Evolutionary conservation across 1,284 basidiomycete species (phyloP), one percentile per base, ranked within the genome.

Genomic region (Melampsora americana): DNA sequence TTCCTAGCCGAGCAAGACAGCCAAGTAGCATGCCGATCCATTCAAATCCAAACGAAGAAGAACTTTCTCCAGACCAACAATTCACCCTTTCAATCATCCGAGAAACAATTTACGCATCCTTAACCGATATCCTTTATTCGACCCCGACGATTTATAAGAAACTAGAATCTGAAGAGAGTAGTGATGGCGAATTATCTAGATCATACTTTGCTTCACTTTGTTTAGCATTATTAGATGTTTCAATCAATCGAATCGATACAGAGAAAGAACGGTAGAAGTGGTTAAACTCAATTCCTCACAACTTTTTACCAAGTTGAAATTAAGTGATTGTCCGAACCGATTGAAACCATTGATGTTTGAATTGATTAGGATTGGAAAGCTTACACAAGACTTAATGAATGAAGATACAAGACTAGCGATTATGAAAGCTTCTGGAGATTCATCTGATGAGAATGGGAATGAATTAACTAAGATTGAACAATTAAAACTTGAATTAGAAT

Each of bases 41-140:
- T 35, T 3, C 3, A 4, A 9, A 35, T 35, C 35, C 35, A 9
- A 35, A 35, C 9, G 35, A 35, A 35, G n/a, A n/a, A n/a, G 56
- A 61, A 9, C 44, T 48, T 16, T 39, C n/a, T 26, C 44, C 53
- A 16, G 42, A 71, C 65, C 30, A 73, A 23, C 44, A 66, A 32
- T 48, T 48, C 16, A 62, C 62, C 11, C 35, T 73, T 20, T n/a
- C 30, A 20, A 73, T 66, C 23, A 73, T 73, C 53, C 70, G 70
- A 56, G 70, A 73, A 66, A 73, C 70, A 48, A 39, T 73, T 9
- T 73, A 73, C 28, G 70, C 70, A 20, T 73, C 70, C 53, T 62
- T 73, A 28, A 66, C 70, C 62, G 70, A 73, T 35, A 66, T 66
- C 12, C 70, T 73, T 44, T 73, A 73, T 28, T 48, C 70, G 26